These are phyloP conservation scores for Fusarium circinatum DNA, from an alignment of 2,329 filamentous ascomycete genomes.

Conservation along the genomic window DNA sequence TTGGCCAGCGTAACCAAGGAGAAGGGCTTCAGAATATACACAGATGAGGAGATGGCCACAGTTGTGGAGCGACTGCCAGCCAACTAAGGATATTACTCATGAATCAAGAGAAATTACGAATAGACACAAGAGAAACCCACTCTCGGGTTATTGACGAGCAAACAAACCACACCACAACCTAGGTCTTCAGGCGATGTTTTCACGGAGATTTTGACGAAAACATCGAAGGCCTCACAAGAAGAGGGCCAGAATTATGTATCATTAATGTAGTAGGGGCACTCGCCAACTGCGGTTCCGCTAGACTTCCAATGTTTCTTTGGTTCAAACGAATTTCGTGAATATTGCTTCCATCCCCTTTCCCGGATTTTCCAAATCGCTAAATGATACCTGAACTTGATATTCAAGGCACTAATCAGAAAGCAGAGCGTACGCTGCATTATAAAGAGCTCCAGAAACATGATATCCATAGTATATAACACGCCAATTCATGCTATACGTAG, in stretches of 20 bases:
- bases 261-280: slow-evolving; percentile 45
- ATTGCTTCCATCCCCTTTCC: background rate
- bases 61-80: slow-evolving; percentile 86
- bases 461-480: background rate
- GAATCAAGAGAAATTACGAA: slow-evolving; percentile 36
- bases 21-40: slow-evolving; percentile 98
- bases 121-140: slow-evolving; percentile 35
- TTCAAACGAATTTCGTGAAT: background rate
- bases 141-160: slow-evolving; percentile 19
- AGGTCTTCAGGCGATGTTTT: slow-evolving; percentile 7
- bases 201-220: slow-evolving; percentile 24
- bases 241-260: slow-evolving; percentile 42
- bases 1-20: slow-evolving; percentile 97
- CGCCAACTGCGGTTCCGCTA: slow-evolving; percentile 24
- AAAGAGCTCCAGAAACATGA: background rate
- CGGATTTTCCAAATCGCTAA: background rate
- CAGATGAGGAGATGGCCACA: slow-evolving; percentile 94
- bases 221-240: slow-evolving; percentile 1
- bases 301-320: slow-evolving; percentile 1
- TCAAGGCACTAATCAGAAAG: background rate
- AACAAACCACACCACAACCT: background rate
- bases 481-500: background rate
- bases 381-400: background rate
- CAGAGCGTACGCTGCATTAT: background rate
- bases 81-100: slow-evolving; percentile 57